Evolutionary conservation across 441 rosid species (phyloP), one percentile per base, ranked within the genome.

Genomic region (Erodium trifolium): DNA sequence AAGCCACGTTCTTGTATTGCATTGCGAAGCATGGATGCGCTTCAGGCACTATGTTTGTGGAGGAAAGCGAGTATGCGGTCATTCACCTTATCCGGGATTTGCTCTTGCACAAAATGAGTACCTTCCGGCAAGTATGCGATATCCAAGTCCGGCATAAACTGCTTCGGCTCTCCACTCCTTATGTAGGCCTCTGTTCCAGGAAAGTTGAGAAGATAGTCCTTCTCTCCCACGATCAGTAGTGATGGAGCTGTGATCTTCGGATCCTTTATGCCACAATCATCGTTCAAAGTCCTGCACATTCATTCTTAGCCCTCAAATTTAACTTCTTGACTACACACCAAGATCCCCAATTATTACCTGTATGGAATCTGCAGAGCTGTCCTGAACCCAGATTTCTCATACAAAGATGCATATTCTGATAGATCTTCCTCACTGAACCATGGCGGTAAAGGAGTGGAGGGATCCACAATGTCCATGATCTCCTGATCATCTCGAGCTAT

Each of bases 361-460:
- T 87, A 87, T 12, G 88, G 89, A 65, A 87, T 76, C 68, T 82
- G 67, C 78, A 87, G 57, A 1, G 92, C 82, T 65, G 86, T 82
- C 71, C 43, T 75, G 47, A 87, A 85, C 37, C 89, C 85, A 11
- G 84, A 81, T 59, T 87, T 87, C 67, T 71, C 79, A n/a, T 85
- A 87, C 71, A 77, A 69, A 57, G 78, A 76, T 19, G 82, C 88
- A 10, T 87, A 83, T 35, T 66, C 67, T 27, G 79, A 73, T 41
- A 83, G 87, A 73, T 85, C 87, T 72, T 78, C 83, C 68, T 87
- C 88, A 0, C 81, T 70, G 65, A 82, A 78, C 88, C 89, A 85
- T 19, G 81, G 71, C 0, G 89, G 88, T 12, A 83, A 86, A 67
- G 87, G 87, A 64, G 83, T 68, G 41, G 86, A 82, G n/a, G 82